A percentile compares a stretch with the other conserved stretches of the same genome.
Evolutionary conservation across 331 rosid genomes (phyloP).

Genomic region (Quercus lobata): DNA sequence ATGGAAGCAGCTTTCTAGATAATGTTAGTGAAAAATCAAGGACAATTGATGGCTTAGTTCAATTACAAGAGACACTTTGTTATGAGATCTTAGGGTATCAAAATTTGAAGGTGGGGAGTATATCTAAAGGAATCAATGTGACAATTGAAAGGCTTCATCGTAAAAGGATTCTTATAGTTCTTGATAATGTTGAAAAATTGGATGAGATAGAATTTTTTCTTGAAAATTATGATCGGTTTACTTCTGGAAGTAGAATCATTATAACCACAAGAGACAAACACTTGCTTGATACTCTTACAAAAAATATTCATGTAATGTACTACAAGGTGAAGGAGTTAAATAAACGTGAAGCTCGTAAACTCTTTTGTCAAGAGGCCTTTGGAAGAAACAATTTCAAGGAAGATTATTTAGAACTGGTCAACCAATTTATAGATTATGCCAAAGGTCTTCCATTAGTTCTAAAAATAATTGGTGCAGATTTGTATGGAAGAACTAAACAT

Average conservation of each 20-base stretch:
- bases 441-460: conserved; percentile 24
- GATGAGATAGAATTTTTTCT: neutral
- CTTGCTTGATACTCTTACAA: neutral
- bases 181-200: conserved; percentile 6
- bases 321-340: conserved; percentile 9
- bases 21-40: conserved; percentile 16
- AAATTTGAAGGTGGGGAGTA: neutral
- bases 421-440: neutral
- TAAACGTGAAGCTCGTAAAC: neutral
- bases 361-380: conserved; percentile 24
- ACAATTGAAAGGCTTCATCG: neutral
- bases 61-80: conserved; percentile 18
- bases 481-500: neutral
- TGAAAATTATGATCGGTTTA: conserved; percentile 6
- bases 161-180: conserved; percentile 12
- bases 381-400: neutral
- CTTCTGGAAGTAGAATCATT: conserved; percentile 12
- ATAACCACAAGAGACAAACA: conserved; percentile 20
- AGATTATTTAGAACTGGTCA: neutral
- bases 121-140: neutral
- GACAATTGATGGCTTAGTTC: neutral
- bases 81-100: neutral
- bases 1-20: conserved; percentile 9
- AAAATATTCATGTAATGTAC: neutral
- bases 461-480: conserved; percentile 5